Percentiles rank a stretch among this genome's conserved stretches.
Evolutionary conservation across 2,329 filamentous ascomycete genomes (phyloP).

Genomic region (Colletotrichum endophyticum): DNA sequence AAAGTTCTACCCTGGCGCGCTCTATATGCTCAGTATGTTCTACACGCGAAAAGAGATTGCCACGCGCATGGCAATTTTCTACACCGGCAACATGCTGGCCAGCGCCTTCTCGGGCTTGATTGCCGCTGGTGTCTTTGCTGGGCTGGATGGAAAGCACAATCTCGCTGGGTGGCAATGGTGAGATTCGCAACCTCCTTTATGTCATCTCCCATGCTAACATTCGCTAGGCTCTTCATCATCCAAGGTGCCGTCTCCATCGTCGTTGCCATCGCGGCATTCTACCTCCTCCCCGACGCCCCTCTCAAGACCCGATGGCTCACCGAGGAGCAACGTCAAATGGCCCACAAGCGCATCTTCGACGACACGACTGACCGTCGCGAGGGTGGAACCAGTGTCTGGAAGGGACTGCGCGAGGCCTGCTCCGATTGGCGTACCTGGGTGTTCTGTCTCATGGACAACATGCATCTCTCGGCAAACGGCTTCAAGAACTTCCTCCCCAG

Average conservation of each 20-base stretch:
- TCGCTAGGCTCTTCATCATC: conserved; percentile 42
- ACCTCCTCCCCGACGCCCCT: conserved; percentile 44
- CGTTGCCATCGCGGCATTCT: conserved; percentile 36
- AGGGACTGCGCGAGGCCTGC: conserved; percentile 47
- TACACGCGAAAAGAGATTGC: conserved; percentile 21
- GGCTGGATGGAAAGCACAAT: conserved; percentile 41
- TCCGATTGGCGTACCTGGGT: conserved; percentile 53
- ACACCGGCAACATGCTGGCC: conserved; percentile 48
- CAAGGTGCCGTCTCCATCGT: conserved; percentile 41
- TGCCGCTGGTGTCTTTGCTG: conserved; percentile 46
- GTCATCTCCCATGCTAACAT: fast-evolving
- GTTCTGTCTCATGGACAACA: conserved; percentile 55
- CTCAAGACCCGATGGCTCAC: conserved; percentile 41
- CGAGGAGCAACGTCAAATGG: conserved; percentile 45
- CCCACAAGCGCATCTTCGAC: conserved; percentile 35
- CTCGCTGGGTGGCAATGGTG: conserved; percentile 49
- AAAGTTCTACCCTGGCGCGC: conserved; percentile 21
- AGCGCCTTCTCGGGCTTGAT: conserved; percentile 49
- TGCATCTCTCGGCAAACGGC: conserved; percentile 53
- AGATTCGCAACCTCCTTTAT: background rate
- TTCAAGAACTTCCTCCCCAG: conserved; percentile 42
- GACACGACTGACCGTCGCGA: conserved; percentile 37
- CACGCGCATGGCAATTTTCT: conserved; percentile 45
- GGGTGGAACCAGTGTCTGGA: conserved; percentile 39
- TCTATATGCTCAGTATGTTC: conserved; percentile 22